These are phyloP conservation scores for Sungouiozyma ichnusensis DNA, from an alignment of 805 yeast species.

Conservation along the genomic window DNA sequence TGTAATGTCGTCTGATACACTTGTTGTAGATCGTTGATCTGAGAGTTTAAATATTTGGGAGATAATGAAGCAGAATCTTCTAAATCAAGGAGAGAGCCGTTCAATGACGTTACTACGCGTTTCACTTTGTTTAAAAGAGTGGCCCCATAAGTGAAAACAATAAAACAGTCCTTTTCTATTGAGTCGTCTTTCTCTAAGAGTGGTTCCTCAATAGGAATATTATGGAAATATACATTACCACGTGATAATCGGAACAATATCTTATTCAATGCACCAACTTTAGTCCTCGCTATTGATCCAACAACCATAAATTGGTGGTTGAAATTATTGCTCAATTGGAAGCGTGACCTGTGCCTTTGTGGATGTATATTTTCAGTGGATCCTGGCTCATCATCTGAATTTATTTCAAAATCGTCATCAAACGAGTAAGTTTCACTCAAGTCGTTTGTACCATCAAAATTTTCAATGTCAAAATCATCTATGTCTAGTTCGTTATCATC, in stretches of 20 bases:
- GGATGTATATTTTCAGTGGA: background rate
- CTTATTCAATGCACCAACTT: constrained; percentile 61
- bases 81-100: constrained; percentile 47
- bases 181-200: constrained; percentile 47
- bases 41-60: constrained; percentile 33
- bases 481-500: constrained; percentile 12
- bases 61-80: constrained; percentile 37
- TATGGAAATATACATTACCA: constrained; percentile 77
- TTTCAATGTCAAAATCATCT: constrained; percentile 15
- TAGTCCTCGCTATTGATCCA: constrained; percentile 72
- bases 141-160: constrained; percentile 87
- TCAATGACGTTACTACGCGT: constrained; percentile 82
- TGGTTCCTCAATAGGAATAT: constrained; percentile 60
- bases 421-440: constrained; percentile 22
- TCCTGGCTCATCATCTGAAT: background rate
- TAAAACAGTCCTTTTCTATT: constrained; percentile 69
- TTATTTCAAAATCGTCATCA: constrained; percentile 9
- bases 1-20: constrained; percentile 55
- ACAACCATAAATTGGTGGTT: constrained; percentile 33
- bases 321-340: constrained; percentile 2
- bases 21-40: constrained; percentile 45
- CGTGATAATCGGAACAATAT: constrained; percentile 88
- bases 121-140: constrained; percentile 60
- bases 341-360: constrained; percentile 18
- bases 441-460: constrained; percentile 11